phyloP scores from a whole-genome alignment of 1,284 basidiomycete species.

The Ustilago loliicola region DNA sequence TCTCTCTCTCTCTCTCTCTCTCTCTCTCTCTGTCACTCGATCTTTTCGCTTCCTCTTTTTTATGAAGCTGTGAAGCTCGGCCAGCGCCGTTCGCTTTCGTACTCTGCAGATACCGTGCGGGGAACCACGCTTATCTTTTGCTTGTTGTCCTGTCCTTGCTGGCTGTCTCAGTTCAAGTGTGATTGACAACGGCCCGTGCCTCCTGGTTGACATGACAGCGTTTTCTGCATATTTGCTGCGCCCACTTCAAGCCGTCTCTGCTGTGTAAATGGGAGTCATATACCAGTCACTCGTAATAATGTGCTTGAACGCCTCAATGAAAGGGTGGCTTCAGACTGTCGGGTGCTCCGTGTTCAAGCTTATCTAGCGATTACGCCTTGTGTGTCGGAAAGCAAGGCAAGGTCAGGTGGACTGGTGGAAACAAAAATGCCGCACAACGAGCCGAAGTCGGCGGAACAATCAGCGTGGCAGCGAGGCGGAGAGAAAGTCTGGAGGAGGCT shows the following conservation, averaged over 20 bases:
- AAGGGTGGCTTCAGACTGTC: neutral
- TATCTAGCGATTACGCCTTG: constrained; percentile 8
- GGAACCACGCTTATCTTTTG: neutral
- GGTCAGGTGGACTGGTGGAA: constrained; percentile 15
- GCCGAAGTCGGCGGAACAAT: constrained; percentile 10
- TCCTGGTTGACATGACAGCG: neutral
- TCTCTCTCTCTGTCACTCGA: neutral
- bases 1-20: neutral
- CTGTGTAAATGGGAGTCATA: neutral
- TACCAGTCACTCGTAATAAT: neutral
- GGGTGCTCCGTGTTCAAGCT: neutral
- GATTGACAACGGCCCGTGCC: neutral
- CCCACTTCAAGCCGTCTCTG: neutral
- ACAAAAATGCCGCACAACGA: constrained; percentile 7
- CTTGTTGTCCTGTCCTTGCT: neutral
- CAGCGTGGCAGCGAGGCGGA: neutral
- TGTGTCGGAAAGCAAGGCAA: constrained; percentile 11
- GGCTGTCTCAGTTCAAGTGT: neutral
- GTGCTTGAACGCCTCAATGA: neutral
- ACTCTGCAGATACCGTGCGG: neutral
- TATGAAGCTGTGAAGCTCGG: neutral
- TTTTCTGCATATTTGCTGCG: neutral
- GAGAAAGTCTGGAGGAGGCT: constrained; percentile 4
- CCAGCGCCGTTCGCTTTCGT: neutral
- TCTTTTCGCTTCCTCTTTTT: neutral